Conservation (phyloP, 192 early-diverging fungal species). For the Dissophora ornata region DNA sequence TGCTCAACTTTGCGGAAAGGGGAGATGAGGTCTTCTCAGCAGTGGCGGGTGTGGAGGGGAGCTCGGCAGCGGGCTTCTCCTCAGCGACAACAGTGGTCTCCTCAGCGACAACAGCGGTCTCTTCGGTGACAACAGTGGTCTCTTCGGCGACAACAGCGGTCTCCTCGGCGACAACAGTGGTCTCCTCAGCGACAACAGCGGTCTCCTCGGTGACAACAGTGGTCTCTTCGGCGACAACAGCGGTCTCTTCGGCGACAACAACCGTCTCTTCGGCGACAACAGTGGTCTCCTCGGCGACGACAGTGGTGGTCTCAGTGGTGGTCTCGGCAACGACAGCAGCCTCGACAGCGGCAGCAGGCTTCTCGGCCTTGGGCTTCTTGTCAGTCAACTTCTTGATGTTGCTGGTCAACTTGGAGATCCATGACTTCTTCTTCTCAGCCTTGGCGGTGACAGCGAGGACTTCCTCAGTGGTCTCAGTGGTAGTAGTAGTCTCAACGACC, state of each 20-base stretch:
- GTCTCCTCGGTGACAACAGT: not conserved
- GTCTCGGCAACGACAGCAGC: constrained; percentile 19
- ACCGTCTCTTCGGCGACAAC: not conserved
- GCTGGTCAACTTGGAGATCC: constrained; percentile 45
- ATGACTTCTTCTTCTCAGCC: constrained; percentile 50
- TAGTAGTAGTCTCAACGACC: constrained; percentile 16
- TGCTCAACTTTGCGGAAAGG: constrained; percentile 33
- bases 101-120: constrained; percentile 2
- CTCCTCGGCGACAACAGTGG: constrained; percentile 3
- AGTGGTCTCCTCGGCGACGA: not conserved
- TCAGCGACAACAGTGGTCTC: constrained; percentile 8
- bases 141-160: constrained; percentile 3
- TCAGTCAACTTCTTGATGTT: constrained; percentile 48
- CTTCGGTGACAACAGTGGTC: constrained; percentile 1
- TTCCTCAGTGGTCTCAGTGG: constrained; percentile 35
- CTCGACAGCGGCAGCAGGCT: constrained; percentile 11
- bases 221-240: constrained; percentile 17
- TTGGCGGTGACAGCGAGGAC: constrained; percentile 14
- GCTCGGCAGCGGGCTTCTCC: constrained; percentile 47
- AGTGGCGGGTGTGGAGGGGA: constrained; percentile 10
- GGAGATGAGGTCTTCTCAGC: constrained; percentile 32
- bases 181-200: constrained; percentile 2
- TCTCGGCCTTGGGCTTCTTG: constrained; percentile 53
- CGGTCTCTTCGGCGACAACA: not conserved
- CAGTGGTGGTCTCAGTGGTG: constrained; percentile 2